These are phyloP conservation scores for Mortierella sp. DNA, from an alignment of 371 early-diverging fungal genomes.

Conservation along the genomic window DNA sequence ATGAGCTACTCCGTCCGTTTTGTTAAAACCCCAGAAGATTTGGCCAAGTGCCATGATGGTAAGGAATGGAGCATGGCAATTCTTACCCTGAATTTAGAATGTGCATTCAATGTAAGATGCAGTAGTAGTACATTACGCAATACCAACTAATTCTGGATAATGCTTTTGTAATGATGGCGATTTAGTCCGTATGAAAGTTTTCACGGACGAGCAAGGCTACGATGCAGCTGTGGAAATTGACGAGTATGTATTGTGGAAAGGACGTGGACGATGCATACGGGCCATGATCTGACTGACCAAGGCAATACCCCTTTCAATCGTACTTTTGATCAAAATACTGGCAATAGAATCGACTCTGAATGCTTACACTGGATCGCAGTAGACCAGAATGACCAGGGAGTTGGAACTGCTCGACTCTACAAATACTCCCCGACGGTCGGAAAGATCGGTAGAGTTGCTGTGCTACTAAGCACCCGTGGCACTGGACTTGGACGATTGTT, in stretches of 20 bases:
- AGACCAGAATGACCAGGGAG: constrained; percentile 20
- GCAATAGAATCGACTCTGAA: constrained; percentile 38
- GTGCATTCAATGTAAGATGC: no score
- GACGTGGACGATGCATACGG: not conserved
- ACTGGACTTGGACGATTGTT: constrained; percentile 44
- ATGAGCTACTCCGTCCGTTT: constrained; percentile 41
- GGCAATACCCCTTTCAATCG: not conserved
- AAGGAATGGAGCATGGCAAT: not conserved
- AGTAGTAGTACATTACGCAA: no score
- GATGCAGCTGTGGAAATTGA: constrained; percentile 42
- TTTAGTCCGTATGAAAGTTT: constrained; percentile 49
- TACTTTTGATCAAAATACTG: not conserved
- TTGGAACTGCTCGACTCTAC: constrained; percentile 47
- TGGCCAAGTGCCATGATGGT: constrained; percentile 48
- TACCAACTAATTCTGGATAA: not conserved
- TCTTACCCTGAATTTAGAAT: no score
- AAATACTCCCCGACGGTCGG: constrained; percentile 36
- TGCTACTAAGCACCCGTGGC: constrained; percentile 39
- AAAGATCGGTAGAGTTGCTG: constrained; percentile 56
- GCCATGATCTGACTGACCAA: not conserved
- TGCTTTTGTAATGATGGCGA: no score
- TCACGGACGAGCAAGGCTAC: constrained; percentile 53
- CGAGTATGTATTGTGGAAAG: constrained; percentile 28
- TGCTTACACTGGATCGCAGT: constrained; percentile 55
- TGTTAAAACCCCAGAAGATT: constrained; percentile 37